Evolutionary conservation across 179 eudicot genomes (phyloP).

Genomic region (Silene vulgaris): DNA sequence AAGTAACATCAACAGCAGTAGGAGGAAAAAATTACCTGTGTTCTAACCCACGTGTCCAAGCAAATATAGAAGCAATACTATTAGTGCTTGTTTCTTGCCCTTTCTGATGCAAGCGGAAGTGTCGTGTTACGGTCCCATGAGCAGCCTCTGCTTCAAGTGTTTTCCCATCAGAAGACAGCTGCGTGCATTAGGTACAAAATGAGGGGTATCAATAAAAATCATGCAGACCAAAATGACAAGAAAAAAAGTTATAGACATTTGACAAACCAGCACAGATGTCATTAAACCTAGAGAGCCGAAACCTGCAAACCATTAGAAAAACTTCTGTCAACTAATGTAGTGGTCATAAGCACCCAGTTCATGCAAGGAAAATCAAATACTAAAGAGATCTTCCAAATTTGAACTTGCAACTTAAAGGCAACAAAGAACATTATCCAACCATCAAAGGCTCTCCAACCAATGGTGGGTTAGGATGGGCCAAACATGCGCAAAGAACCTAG

Average conservation of each 20-base stretch:
- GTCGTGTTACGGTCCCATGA: slow-evolving; percentile 96
- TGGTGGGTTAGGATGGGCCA: not conserved
- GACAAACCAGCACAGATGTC: slow-evolving; percentile 86
- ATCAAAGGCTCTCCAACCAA: not conserved
- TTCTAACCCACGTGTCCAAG: slow-evolving; percentile 92
- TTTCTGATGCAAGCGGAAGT: slow-evolving; percentile 74
- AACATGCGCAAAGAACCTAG: not conserved
- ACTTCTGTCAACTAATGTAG: not conserved
- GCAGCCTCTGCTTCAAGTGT: slow-evolving; percentile 98
- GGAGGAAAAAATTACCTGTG: slow-evolving; percentile 52
- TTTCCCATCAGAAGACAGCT: slow-evolving; percentile 93
- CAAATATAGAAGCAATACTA: slow-evolving; percentile 96
- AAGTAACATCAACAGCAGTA: not conserved
- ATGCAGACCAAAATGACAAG: slow-evolving; percentile 14
- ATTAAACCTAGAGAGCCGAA: slow-evolving; percentile 93
- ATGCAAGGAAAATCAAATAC: not conserved
- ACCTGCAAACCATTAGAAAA: slow-evolving; percentile 45
- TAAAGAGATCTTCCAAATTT: not conserved
- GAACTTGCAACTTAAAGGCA: not conserved
- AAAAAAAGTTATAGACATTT: slow-evolving; percentile 9
- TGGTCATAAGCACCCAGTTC: not conserved
- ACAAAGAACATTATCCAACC: not conserved
- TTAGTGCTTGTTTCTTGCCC: slow-evolving; percentile 99
- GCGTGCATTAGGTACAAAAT: slow-evolving; percentile 24
- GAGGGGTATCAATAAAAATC: slow-evolving; percentile 14